Base-by-base conservation (phyloP, 2,329 filamentous ascomycete genomes). In the Coniochaeta hoffmannii region DNA sequence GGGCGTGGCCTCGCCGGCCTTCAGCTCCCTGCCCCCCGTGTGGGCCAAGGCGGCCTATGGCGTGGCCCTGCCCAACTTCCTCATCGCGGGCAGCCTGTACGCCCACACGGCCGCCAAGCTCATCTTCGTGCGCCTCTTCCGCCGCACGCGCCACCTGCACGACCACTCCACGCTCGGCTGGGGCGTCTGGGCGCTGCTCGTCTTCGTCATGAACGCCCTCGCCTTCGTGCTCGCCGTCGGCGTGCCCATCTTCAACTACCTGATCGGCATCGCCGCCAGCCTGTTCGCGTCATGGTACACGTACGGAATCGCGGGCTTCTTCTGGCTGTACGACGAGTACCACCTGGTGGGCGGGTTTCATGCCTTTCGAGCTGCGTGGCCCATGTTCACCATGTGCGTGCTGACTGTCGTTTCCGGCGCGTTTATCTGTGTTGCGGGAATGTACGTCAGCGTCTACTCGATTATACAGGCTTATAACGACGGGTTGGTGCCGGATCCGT, bases 281-380 rank as follows among this genome's bases (percentile, higher is more conserved):
- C 64, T 80, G 9, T 81, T 81, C 57, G 77, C 78, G 1, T 71
- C 73, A 1, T 81, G 78, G 78, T 81, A 77, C 57, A 80, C 76
- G 2, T 80, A 78, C 58, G 77, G 78, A 1, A 69, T 79, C 41
- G 76, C 76, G 1, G 77, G 77, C 4, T 73, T 73, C 10, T 79
- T 81, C 58, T 80, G 76, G 77, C 65, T 80, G 14, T 73, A 79
- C 60, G 76, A 79, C 54, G 65, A 68, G 1, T 78, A 76, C 55
- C 68, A 78, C 56, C 69, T 70, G 57, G 68, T 69, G 12, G 69
- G 70, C 30, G 72, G 75, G 1, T 65, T 66, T 53, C 58, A 58
- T 31, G 68, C 65, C 3, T 77, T 73, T 73, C 62, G 61, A 11
- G 64, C 63, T 19, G 67, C 67, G 41, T 73, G 71, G 57, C 53